A percentile compares a stretch with the other conserved stretches of the same genome.
Conservation (phyloP, 1,284 basidiomycete species). For the Ganoderma meredithae region DNA sequence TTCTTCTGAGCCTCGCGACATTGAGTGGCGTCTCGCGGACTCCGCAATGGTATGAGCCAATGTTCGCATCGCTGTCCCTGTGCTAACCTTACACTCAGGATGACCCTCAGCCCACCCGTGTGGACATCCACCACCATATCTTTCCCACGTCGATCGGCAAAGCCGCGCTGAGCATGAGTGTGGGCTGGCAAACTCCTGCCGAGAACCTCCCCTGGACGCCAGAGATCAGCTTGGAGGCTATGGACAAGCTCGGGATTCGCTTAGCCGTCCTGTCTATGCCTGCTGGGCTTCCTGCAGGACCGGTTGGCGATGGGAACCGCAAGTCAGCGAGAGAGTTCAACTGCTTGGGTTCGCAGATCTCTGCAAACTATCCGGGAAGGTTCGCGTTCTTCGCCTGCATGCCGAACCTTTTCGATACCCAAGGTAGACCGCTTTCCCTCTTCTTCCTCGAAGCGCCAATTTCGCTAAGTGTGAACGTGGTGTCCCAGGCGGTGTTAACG, state of each 20-base stretch:
- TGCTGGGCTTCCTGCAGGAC: slow-evolving; percentile 53
- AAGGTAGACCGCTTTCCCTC: slow-evolving; percentile 50
- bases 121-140: slow-evolving; percentile 79
- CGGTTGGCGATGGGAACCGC: slow-evolving; percentile 51
- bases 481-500: slow-evolving; percentile 55
- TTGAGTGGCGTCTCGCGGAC: neutral
- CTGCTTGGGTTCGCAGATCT: slow-evolving; percentile 52
- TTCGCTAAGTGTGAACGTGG: neutral
- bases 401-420: slow-evolving; percentile 63
- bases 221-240: slow-evolving; percentile 59
- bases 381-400: slow-evolving; percentile 75
- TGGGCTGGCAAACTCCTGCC: slow-evolving; percentile 67
- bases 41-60: slow-evolving; percentile 7
- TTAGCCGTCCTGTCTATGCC: slow-evolving; percentile 72
- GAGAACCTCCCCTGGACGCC: slow-evolving; percentile 74
- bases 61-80: neutral
- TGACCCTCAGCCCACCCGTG: slow-evolving; percentile 40
- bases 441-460: neutral
- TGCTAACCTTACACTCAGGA: slow-evolving; percentile 1
- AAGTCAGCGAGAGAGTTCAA: slow-evolving; percentile 56
- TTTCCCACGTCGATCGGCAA: slow-evolving; percentile 58
- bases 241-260: slow-evolving; percentile 64
- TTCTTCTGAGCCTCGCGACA: neutral
- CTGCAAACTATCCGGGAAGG: slow-evolving; percentile 53
- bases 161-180: slow-evolving; percentile 44